Evolutionary conservation across 352 stramenopile species (phyloP), one percentile per base, ranked within the genome.

Genomic region (Aphanomyces cochlioides): DNA sequence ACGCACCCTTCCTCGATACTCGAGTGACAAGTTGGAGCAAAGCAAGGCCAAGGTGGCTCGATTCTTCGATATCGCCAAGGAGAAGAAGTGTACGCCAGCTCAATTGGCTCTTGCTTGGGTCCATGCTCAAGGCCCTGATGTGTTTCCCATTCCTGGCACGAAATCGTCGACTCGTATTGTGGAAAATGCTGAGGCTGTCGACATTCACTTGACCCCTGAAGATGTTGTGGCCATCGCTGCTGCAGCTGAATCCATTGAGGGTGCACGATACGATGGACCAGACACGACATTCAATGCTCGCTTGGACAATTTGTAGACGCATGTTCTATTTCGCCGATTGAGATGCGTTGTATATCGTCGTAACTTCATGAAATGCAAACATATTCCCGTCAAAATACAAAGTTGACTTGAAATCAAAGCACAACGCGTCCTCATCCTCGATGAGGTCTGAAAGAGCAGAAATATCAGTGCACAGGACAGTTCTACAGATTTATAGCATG

Each of bases 91-190:
- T 47, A 78, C 74, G n/a, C 71, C 74, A 7, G 72, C 72, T 8
- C 71, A 78, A 54, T 50, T 78, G 38, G 74, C 74, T 37, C 47
- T 78, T 5, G 72, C 74, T 48, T 78, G 74, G 74, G 36, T 78
- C 7, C 74, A 76, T 45, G 61, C 67, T 38, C 71, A 76, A 58
- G 50, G 50, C 50, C 50, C 8, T 19, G 72, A 78, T 47, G 72
- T 78, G 4, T 60, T 78, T 8, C 73, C 73, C 13, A 78, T 78
- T 54, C 73, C 73, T 8, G 73, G 73, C 0, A 77, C 73, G 0
- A 76, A 76, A 48, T 56, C 45, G 12, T 15, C 38, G 15, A 53
- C 40, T 12, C 56, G 69, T 5, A 34, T 76, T n/a, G 53, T 74
- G 12, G 67, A 76, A 56, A 76, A 76, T 47, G 67, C 69, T 12